Evolutionary conservation across 1,284 basidiomycete species (phyloP), one percentile per base, ranked within the genome.

Genomic region (Coniferiporia sulphurascens): DNA sequence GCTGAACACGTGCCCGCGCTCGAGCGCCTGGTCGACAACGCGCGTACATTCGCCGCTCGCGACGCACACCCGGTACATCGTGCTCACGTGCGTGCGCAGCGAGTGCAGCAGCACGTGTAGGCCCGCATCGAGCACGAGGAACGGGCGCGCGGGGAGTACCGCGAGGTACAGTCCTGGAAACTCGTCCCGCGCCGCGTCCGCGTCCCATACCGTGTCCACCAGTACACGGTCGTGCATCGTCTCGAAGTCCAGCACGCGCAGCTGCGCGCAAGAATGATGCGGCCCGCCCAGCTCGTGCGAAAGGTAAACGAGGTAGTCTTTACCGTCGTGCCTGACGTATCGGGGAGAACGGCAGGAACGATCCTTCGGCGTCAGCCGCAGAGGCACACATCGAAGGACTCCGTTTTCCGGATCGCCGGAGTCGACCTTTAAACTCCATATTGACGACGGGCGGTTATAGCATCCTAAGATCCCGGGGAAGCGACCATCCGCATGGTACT

Each of bases 141-240:
- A 81, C 0, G 83, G 78, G 3, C 67, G 69, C 0, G 71, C 48
- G 0, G 77, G 72, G n/a, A 87, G 68, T 57, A 76, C 75, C 19
- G 80, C 77, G 2, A 79, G 73, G 64, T 84, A 91, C 1, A 91
- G 69, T 0, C 89, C 88, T 0, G 86, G 86, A 67, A 88, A 89
- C 45, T 48, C 48, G 35, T 54, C 52, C 12, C 38, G 35, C 15
- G 17, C 48, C 0, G 69, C 74, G 34, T 72, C 70, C 2, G 65
- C 48, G 0, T 66, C 56, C 56, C 69, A 75, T 12, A 84, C 75
- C 1, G 70, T 60, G 8, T 76, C 74, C 0, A 80, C 71, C 12
- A 83, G 65, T 15, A 72, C 65, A 27, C 63, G 64, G 58, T 62
- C 51, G 59, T 15, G 53, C 17, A 13, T 36, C 19, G 45, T 13